These are phyloP conservation scores for Penicillium silybi DNA, from an alignment of 495 filamentous ascomycete genomes.

Conservation along the genomic window DNA sequence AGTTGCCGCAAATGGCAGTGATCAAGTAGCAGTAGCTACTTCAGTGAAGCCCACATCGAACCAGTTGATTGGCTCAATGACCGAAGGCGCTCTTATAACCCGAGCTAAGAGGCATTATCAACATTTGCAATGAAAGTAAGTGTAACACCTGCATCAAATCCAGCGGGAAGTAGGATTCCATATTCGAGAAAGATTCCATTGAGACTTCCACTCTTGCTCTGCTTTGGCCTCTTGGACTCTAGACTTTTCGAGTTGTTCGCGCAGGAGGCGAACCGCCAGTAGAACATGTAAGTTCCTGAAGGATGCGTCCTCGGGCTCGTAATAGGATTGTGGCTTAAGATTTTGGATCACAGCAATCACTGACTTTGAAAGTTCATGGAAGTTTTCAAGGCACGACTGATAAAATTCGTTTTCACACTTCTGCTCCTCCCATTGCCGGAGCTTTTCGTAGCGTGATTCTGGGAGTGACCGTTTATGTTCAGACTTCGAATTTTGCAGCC, in stretches of 20 bases:
- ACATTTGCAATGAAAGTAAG: too few relatives aligned
- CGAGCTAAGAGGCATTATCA: too few relatives aligned
- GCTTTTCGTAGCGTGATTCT: background rate
- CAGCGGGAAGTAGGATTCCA: background rate
- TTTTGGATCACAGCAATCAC: background rate
- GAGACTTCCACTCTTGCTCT: constrained; percentile 5
- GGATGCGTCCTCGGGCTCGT: background rate
- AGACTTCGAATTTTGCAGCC: background rate
- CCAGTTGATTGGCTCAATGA: too few relatives aligned
- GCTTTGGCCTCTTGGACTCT: background rate
- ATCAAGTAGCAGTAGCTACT: too few relatives aligned
- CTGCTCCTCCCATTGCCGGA: background rate
- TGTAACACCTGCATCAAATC: background rate
- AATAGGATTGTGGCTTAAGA: background rate
- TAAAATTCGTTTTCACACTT: constrained; percentile 5
- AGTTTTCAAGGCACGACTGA: background rate
- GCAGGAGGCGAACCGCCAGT: background rate
- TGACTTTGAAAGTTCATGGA: background rate
- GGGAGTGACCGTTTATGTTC: background rate
- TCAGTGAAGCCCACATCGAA: too few relatives aligned
- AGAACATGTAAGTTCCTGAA: background rate
- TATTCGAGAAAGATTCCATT: constrained; percentile 4
- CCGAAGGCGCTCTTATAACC: too few relatives aligned
- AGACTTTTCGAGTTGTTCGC: background rate
- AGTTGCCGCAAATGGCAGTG: background rate